Evolutionary conservation across 495 filamentous ascomycete genomes (phyloP), one percentile per base, ranked within the genome.

Genomic region (Penicillium daleae): DNA sequence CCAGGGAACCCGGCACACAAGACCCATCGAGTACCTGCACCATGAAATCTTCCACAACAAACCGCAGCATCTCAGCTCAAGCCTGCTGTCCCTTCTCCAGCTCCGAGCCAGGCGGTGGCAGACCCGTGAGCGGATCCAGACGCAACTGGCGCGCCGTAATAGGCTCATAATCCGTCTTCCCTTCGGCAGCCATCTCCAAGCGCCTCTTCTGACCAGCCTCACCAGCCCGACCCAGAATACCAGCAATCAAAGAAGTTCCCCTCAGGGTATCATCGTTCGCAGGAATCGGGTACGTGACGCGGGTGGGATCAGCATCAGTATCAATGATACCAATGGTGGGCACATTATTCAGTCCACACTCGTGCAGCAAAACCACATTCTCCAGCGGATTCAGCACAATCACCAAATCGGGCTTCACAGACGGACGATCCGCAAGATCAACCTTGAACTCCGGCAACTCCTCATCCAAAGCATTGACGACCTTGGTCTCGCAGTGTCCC

Each of bases 231-330:
- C 93, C 96, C 13, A 99, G 81, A 8, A 93, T 86, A 44, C 91
- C 91, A 10, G 90, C 90, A 70, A 99, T 92, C 60, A 98, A 80
- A 67, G 87, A 83, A 19, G 92, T 82, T 62, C 88, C 86, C 21
- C 93, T 88, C 66, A 97, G 68, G 86, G 92, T 96, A 76, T 99
- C 95, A 70, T 99, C 95, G 71, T 99, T 99, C 21, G 92, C 90
- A 6, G 95, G 95, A 65, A 99, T 97, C 3, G 92, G 91, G 75
- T 99, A 99, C 7, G 95, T 99, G 32, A 98, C 92, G 82, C 91
- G 92, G 1, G 91, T 92, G 4, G 95, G 92, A 77, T 99, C 87
- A 6, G 90, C 87, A 77, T 99, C 89, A 0, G 95, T 97, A 79
- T 99, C 95, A 55, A 98, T 88, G 44, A 99, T 80, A 21, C 93